A percentile compares a stretch with the other conserved stretches of the same genome.
Evolutionary conservation across 2,329 filamentous ascomycete genomes (phyloP).

Genomic region (Pseudocercospora musae): DNA sequence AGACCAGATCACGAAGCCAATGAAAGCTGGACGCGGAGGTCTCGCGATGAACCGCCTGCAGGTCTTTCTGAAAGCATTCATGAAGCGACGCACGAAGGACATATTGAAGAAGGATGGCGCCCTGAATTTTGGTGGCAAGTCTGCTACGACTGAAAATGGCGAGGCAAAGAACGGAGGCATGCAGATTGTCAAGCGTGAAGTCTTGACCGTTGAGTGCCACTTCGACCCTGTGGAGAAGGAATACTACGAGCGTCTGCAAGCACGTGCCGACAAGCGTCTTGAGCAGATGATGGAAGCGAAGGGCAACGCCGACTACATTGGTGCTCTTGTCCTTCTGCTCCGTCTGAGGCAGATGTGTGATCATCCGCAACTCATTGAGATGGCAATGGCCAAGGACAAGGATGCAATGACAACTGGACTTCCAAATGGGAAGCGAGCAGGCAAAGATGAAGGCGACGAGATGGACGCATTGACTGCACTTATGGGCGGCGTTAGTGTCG

Average conservation of each 20-base stretch:
- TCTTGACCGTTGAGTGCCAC: constrained; percentile 73
- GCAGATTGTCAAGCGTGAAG: constrained; percentile 86
- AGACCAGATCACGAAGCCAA: constrained; percentile 80
- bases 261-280: constrained; percentile 80
- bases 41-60: constrained; percentile 85
- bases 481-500: constrained; percentile 78
- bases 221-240: constrained; percentile 76
- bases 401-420: constrained; percentile 68
- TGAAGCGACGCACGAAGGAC: constrained; percentile 98
- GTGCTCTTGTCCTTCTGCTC: constrained; percentile 86
- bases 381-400: constrained; percentile 80
- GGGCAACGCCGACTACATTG: constrained; percentile 81
- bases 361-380: constrained; percentile 82
- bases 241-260: constrained; percentile 82
- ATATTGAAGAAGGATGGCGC: constrained; percentile 87
- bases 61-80: constrained; percentile 82
- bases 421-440: constrained; percentile 45
- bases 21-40: constrained; percentile 86
- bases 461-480: constrained; percentile 82
- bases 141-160: constrained; percentile 46
- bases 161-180: constrained; percentile 62
- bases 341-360: constrained; percentile 91
- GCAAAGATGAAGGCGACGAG: constrained; percentile 52
- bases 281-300: constrained; percentile 78
- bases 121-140: constrained; percentile 70